Evolutionary conservation across 164 flowering plant species (phyloP).

Genomic region (Kingdonia uniflora): DNA sequence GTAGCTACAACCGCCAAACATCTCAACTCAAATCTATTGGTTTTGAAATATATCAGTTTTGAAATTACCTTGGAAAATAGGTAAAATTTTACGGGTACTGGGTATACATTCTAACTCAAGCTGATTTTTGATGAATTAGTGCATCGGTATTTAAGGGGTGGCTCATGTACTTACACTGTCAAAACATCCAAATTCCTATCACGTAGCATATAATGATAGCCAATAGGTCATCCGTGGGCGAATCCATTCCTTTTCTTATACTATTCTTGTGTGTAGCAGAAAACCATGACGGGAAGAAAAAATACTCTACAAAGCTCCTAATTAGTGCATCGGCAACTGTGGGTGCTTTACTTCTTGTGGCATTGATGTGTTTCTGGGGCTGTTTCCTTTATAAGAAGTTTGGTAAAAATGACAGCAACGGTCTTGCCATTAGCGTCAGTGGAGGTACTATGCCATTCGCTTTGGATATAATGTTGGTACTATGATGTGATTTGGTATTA

Average conservation of each 20-base stretch:
- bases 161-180: too few species aligned
- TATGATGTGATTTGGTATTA: neutral
- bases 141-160: too few species aligned
- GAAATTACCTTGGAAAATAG: too few species aligned
- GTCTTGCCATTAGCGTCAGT: conserved; percentile 75
- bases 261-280: conserved; percentile 9
- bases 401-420: conserved; percentile 57
- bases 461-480: neutral
- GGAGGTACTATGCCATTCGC: conserved; percentile 45
- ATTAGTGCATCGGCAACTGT: conserved; percentile 94
- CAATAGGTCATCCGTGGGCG: neutral
- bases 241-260: neutral
- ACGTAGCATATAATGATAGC: too few species aligned
- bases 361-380: conserved; percentile 98
- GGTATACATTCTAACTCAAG: too few species aligned
- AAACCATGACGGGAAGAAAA: conserved; percentile 38
- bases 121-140: too few species aligned
- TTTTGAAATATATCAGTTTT: too few species aligned
- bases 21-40: too few species aligned
- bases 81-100: too few species aligned
- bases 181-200: too few species aligned
- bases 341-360: conserved; percentile 89
- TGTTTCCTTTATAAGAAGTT: conserved; percentile 86
- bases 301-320: conserved; percentile 63
- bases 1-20: too few species aligned